These are phyloP conservation scores for Ceratobasidium sp. DNA, from an alignment of 1,284 basidiomycete species.

Conservation along the genomic window DNA sequence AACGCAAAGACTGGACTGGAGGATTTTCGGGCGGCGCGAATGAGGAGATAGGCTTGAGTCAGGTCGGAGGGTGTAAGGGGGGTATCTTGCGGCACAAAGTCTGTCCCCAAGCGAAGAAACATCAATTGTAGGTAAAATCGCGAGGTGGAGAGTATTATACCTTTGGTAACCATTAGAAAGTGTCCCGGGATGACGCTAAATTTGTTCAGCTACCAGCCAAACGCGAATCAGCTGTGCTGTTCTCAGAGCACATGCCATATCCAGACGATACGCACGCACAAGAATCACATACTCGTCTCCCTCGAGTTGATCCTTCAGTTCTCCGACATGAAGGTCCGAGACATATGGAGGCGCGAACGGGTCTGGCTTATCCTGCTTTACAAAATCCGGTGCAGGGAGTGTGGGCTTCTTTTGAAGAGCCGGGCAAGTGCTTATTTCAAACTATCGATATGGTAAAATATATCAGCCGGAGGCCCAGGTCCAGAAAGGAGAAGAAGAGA, in stretches of 20 bases:
- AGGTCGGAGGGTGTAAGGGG: constrained; percentile 81
- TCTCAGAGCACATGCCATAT: too few species aligned
- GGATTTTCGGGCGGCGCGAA: constrained; percentile 69
- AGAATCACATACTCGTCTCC: constrained; percentile 73
- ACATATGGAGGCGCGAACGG: constrained; percentile 85
- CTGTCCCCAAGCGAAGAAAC: constrained; percentile 51
- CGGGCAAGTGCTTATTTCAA: constrained; percentile 81
- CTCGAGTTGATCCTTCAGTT: constrained; percentile 67
- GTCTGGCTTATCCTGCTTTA: constrained; percentile 53
- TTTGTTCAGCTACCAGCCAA: constrained; percentile 74
- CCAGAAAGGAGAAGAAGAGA: neutral
- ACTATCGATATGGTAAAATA: constrained; percentile 56
- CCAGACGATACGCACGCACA: constrained; percentile 57
- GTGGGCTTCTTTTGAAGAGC: constrained; percentile 77
- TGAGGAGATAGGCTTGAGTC: constrained; percentile 71
- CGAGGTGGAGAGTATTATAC: constrained; percentile 50
- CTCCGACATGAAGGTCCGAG: constrained; percentile 73
- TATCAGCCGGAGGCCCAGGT: constrained; percentile 18
- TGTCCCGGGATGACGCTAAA: constrained; percentile 83
- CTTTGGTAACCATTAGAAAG: constrained; percentile 82
- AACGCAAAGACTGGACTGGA: constrained; percentile 74
- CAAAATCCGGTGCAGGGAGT: constrained; percentile 59
- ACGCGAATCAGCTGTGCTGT: neutral
- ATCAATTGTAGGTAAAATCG: neutral
- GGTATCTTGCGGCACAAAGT: constrained; percentile 74